Conservation (phyloP, 306 rosid genomes). For the Alnus glutinosa region DNA sequence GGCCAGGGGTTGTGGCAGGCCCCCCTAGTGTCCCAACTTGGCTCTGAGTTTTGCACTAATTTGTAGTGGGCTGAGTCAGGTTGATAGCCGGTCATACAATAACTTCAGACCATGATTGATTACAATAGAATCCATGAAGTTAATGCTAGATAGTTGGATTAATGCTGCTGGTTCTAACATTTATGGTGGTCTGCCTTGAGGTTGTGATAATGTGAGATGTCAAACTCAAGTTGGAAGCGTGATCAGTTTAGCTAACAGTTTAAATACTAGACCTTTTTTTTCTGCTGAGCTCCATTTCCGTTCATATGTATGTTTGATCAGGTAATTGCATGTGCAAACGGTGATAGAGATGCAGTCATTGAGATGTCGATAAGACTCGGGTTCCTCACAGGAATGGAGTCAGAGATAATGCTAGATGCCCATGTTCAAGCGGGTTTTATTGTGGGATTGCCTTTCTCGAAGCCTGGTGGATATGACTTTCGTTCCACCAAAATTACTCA, state of each 20-base stretch:
- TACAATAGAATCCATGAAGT: not conserved
- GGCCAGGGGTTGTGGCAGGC: not conserved
- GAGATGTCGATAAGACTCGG: constrained; percentile 96
- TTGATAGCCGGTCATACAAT: not conserved
- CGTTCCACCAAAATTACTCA: constrained; percentile 65
- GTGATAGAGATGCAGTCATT: constrained; percentile 63
- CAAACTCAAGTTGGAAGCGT: not conserved
- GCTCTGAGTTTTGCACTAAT: not conserved
- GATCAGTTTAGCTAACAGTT: too few species aligned
- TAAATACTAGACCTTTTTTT: not conserved
- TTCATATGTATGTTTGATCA: constrained; percentile 31
- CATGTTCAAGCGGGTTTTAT: constrained; percentile 94
- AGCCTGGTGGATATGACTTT: constrained; percentile 68
- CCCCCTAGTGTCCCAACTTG: not conserved
- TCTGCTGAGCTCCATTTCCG: constrained; percentile 15
- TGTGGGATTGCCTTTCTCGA: constrained; percentile 89
- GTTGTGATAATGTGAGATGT: not conserved
- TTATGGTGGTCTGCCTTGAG: not conserved
- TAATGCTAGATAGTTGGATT: constrained; percentile 3
- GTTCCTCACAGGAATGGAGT: constrained; percentile 81
- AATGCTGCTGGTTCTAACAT: not conserved
- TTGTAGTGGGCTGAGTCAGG: not conserved
- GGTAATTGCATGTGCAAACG: constrained; percentile 87
- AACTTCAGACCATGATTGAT: not conserved
- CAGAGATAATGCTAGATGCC: constrained; percentile 88